Base-by-base conservation (phyloP, 2,329 filamentous ascomycete species). In the Uncinocarpus reesii region DNA sequence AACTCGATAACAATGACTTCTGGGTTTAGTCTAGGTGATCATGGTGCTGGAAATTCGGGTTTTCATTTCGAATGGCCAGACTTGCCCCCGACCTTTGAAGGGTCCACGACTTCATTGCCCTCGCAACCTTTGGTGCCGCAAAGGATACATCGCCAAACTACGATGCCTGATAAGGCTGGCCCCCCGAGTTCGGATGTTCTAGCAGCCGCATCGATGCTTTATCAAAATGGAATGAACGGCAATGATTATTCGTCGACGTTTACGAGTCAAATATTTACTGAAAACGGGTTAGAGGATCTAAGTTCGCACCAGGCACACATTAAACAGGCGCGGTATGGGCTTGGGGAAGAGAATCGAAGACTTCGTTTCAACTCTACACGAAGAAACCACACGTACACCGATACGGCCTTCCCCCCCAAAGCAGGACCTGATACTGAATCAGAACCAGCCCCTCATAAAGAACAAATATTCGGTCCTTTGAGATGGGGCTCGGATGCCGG, bases 401-500 rank as follows among this genome's bases (percentile, higher is more conserved):
- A 50, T 6, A 55, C 42, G 40, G 65, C 58, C 8, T 60, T 61
- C 24, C 66, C 68, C 50, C 64, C 65, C 11, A 61, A 65, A 47
- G 65, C 66, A 62, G 58, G 64, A 10, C 67, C 67, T 31, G 64
- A 66, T 52, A 57, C 62, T 4, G 44, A 38, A 16, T 60, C 60
- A 28, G 58, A 67, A 28, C 60, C 63, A 1, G 58, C 62, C 60
- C 46, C 61, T 64, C n/a, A n/a, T n/a, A 49, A 71, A 57, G 37
- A 48, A 29, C 28, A 42, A 13, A 28, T 48, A 8, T 43, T 42
- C 16, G 59, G 62, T 8, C 58, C 62, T 45, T 70, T 83, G 37
- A 76, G 77, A 52, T 86, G 79, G 76, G 83, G 83, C 7, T 83
- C 83, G 0, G 83, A 86, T 62, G 62, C 73, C n/a, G 77, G 71